Base-by-base conservation (phyloP, 1,284 basidiomycete species). In the Amylostereum areolatum region DNA sequence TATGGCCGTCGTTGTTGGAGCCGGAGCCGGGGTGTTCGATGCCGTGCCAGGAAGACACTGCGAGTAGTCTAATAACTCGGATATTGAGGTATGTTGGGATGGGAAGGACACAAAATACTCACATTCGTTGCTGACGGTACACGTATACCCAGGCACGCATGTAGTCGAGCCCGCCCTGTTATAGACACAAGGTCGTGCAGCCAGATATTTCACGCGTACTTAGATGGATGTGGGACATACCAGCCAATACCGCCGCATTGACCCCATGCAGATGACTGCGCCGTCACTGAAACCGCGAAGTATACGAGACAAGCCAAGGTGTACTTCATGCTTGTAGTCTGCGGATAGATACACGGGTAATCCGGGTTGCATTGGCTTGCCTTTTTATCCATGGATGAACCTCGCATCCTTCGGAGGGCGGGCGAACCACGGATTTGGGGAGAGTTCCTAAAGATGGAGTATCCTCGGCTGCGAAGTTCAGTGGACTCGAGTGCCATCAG, bases 231-330 rank as follows among this genome's bases (percentile, higher is more conserved):
- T 6, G 31, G 7, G 5, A 59, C 62, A 57, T 49, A 75, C 75
- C 75, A 77, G 47, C 69, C 70, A 49, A 65, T 65, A 28, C 75
- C 75, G 37, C 74, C 75, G 58, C 75, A 77, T 53, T 78, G 75
- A 25, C 68, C 70, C 65, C 67, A 78, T 11, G 68, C 70, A 44
- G 63, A 56, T 11, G 71, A 63, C 54, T 77, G 73, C 5, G 73
- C 73, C 18, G 45, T 50, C 24, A 49, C 57, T 24, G 43, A 43
- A 29, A 48, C 43, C 8, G 52, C 43, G 24, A 57, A 44, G 43
- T 9, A 8, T 25, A 47, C 18, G 18, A 47, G 46, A 25, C 7
- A 35, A 49, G 29, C n/a, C 33, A 31, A 32, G 12, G 31, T 35
- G 34, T 35, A 35, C 34, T 18, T 18, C 18, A 18, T 18, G 18